Base-by-base conservation (phyloP, 2,329 filamentous ascomycete genomes). In the Didymella pomorum region DNA sequence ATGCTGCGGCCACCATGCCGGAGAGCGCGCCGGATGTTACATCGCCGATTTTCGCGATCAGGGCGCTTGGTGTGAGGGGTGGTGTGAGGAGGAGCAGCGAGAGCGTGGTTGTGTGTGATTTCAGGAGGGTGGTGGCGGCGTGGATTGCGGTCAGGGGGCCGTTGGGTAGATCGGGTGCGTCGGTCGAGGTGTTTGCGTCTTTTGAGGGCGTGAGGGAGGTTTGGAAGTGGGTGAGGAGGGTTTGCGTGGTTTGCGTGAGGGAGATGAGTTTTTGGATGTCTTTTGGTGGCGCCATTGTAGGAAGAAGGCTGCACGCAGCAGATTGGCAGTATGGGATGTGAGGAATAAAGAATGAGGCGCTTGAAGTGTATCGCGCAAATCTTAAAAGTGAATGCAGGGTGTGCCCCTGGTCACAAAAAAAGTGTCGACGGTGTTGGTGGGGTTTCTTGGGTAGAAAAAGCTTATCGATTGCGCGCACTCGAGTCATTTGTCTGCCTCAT, bases 11-110 rank as follows among this genome's bases (percentile, higher is more conserved):
- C 0, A 89, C 88, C 44, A 91, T 81, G 2, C 87, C 90, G 0
- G 91, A 90, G 0, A 96, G 82, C n/a, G 91, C 87, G 0, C 87
- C 87, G 12, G 86, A 83, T 21, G 88, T 83, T n/a, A 96, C 82
- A 57, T 93, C 87, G 31, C 86, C 83, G 4, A 97, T 79, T 14
- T 96, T 87, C 23, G 84, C 87, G 10, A 78, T 79, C 31, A 96
- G 83, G 5, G 92, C 93, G 0, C 88, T 87, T 0, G 91, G 88
- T 0, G 93, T 95, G 66, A 96, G 96, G 0, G 94, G 93, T 18
- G 91, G 85, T 70, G 91, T 97, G 70, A 96, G 90, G 1, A 95
- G 86, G 12, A 98, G 84, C 0, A 97, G 87, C 0, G 91, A 94
- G 25, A 97, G 83, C 63, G 96, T 97, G 6, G 93, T 97, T 1